Percentiles rank a stretch among this genome's conserved stretches.
phyloP scores from a whole-genome alignment of 2,329 filamentous ascomycete species.

The Neoascochyta sp. region DNA sequence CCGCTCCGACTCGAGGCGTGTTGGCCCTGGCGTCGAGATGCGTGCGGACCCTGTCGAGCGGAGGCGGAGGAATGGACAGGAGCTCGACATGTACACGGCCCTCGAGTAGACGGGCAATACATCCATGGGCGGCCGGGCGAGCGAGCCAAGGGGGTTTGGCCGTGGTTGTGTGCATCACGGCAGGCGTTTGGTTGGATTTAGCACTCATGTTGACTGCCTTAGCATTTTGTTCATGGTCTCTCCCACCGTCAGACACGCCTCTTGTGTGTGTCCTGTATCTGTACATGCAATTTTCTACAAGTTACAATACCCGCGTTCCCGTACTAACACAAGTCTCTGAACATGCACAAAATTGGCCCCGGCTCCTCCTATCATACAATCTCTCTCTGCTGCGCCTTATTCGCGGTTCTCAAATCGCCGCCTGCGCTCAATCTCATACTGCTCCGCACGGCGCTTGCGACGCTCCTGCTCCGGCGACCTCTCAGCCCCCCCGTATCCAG shows the following conservation, averaged over 20 bases:
- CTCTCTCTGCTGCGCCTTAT: constrained; percentile 9
- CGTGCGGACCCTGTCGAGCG: constrained; percentile 61
- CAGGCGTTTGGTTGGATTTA: too few species aligned
- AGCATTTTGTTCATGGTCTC: too few species aligned
- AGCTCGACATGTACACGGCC: constrained; percentile 63
- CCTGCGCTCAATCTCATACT: constrained; percentile 25
- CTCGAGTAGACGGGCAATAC: too few species aligned
- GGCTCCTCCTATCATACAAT: constrained; percentile 30
- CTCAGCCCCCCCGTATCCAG: constrained; percentile 17
- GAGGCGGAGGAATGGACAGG: constrained; percentile 50
- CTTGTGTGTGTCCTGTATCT: too few species aligned
- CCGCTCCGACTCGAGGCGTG: constrained; percentile 57
- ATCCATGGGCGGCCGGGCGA: too few species aligned
- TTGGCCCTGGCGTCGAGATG: constrained; percentile 81
- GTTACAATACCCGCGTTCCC: constrained; percentile 7
- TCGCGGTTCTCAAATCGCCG: constrained; percentile 28
- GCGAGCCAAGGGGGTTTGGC: too few species aligned
- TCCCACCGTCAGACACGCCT: too few species aligned
- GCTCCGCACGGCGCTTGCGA: constrained; percentile 26
- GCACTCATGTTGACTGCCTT: too few species aligned
- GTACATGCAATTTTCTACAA: constrained; percentile 11
- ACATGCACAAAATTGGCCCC: too few species aligned
- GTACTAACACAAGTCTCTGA: constrained; percentile 12
- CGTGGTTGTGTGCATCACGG: too few species aligned
- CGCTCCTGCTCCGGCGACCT: constrained; percentile 17